phyloP scores from a whole-genome alignment of 306 rosid genomes.

The Prunus davidiana region DNA sequence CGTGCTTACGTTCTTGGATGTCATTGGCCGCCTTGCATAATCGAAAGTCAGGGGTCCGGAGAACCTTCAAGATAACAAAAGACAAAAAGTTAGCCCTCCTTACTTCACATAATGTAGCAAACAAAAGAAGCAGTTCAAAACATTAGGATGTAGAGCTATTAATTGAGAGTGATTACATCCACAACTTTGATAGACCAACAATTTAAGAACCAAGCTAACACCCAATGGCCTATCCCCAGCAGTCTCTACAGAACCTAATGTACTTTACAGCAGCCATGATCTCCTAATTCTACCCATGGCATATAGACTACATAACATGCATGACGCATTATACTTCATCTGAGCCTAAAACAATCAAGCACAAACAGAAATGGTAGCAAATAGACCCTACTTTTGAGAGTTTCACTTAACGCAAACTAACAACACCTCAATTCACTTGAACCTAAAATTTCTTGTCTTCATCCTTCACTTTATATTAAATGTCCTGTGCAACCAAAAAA shows the following conservation, averaged over 20 bases:
- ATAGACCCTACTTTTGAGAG: background rate
- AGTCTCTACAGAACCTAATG: background rate
- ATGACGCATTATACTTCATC: background rate
- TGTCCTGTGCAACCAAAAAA: background rate
- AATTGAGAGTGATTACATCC: background rate
- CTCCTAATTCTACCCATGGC: background rate
- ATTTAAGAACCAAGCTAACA: background rate
- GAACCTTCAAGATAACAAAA: slow-evolving; percentile 53
- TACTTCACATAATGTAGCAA: slow-evolving; percentile 8
- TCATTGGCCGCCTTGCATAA: slow-evolving; percentile 64
- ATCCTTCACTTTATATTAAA: background rate
- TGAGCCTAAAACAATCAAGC: background rate
- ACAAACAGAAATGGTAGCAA: background rate
- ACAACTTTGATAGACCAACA: background rate
- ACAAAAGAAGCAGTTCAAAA: slow-evolving; percentile 1
- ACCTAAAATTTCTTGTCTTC: background rate
- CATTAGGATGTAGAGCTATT: background rate
- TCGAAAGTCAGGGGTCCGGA: slow-evolving; percentile 57
- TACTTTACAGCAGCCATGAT: background rate
- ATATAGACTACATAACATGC: background rate
- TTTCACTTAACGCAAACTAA: background rate
- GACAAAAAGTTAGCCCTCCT: slow-evolving; percentile 11
- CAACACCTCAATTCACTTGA: background rate
- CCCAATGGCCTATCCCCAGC: background rate
- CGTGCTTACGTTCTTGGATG: slow-evolving; percentile 72